These are phyloP conservation scores for Sicyos baderoa DNA, from an alignment of 306 rosid species.

Conservation along the genomic window DNA sequence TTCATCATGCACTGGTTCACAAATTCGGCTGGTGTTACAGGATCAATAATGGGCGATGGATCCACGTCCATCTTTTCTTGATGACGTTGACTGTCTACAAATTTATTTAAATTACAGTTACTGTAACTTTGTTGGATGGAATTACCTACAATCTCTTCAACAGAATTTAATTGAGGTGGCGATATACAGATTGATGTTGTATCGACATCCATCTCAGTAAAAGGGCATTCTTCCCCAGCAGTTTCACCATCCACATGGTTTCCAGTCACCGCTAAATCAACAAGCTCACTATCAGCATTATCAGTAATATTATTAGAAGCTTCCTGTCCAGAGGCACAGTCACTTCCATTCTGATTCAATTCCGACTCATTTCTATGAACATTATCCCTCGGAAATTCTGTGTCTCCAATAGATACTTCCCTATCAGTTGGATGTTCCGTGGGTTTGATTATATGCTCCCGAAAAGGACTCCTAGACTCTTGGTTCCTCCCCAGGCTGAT, in stretches of 20 bases:
- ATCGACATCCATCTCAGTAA: conserved; percentile 52
- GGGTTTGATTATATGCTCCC: conserved; percentile 3
- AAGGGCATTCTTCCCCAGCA: conserved; percentile 30
- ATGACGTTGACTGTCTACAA: conserved; percentile 20
- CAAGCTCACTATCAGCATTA: conserved; percentile 18
- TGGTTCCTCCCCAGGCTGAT: conserved; percentile 32
- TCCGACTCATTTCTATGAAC: conserved; percentile 19
- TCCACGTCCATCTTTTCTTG: conserved; percentile 34
- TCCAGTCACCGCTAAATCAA: conserved; percentile 21
- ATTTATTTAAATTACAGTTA: conserved; percentile 15
- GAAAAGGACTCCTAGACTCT: conserved; percentile 25
- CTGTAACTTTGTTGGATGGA: conserved; percentile 17
- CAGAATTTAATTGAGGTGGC: conserved; percentile 39
- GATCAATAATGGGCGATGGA: conserved; percentile 23
- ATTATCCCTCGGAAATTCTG: conserved; percentile 11
- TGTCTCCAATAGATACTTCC: conserved; percentile 16
- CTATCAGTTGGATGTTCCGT: too few species aligned
- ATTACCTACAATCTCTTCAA: conserved; percentile 41
- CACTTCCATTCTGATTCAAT: conserved; percentile 21
- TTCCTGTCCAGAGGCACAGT: conserved; percentile 23
- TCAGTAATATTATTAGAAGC: conserved; percentile 19
- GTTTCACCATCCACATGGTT: conserved; percentile 23
- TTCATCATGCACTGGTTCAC: conserved; percentile 30
- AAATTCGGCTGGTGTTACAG: conserved; percentile 27
- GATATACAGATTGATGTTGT: conserved; percentile 44